Percentiles rank a stretch among this genome's conserved stretches.
phyloP scores from a whole-genome alignment of 2,329 filamentous ascomycete species.

The Dactylellina leptospora region DNA sequence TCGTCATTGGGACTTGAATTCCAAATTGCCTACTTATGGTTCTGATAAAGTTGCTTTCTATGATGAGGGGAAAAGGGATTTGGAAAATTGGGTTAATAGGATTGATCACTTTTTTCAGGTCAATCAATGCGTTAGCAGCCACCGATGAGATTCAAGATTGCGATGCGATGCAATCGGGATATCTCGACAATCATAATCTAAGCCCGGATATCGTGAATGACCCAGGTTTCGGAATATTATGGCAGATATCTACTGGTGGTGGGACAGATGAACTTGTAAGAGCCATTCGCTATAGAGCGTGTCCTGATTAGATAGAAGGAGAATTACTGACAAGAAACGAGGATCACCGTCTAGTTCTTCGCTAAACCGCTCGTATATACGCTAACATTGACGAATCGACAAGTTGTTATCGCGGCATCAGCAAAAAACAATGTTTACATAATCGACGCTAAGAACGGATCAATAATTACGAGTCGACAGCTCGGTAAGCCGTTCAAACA shows the following conservation, averaged over 20 bases:
- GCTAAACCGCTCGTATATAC: slow-evolving; percentile 64
- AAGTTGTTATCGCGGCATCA: slow-evolving; percentile 61
- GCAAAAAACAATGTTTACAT: slow-evolving; percentile 58
- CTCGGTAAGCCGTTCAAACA: slow-evolving; percentile 65
- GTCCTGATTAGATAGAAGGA: no score
- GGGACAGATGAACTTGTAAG: slow-evolving; percentile 23
- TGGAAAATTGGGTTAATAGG: neutral
- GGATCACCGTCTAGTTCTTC: slow-evolving; percentile 61
- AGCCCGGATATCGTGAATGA: slow-evolving; percentile 60
- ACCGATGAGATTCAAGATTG: slow-evolving; percentile 57
- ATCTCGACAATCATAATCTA: slow-evolving; percentile 62
- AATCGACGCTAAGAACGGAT: slow-evolving; percentile 61
- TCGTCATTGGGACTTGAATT: no score
- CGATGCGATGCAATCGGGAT: slow-evolving; percentile 60
- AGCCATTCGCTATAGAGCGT: neutral
- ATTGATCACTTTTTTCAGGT: neutral
- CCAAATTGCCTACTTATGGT: no score
- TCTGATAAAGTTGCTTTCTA: no score
- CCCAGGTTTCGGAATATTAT: slow-evolving; percentile 59
- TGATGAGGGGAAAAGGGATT: no score
- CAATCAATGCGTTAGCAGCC: slow-evolving; percentile 39
- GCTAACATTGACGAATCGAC: slow-evolving; percentile 59
- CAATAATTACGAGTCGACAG: slow-evolving; percentile 59
- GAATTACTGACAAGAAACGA: no score
- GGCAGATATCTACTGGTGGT: slow-evolving; percentile 15